Base-by-base conservation (phyloP, 2,329 filamentous ascomycete genomes). In the Beauveria caledonica region DNA sequence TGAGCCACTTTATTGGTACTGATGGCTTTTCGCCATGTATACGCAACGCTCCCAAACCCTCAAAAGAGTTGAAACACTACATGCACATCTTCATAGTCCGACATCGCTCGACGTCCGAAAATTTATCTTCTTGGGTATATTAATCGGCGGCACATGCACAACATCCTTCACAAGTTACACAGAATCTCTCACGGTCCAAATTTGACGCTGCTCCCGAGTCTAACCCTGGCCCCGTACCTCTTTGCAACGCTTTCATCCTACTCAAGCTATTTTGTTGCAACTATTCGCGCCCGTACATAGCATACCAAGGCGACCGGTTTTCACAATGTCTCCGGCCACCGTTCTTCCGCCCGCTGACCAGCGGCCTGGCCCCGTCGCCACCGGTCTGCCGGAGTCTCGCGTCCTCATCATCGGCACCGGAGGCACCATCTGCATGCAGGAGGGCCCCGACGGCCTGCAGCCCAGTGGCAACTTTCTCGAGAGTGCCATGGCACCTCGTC, bases 341-440 rank as follows among this genome's bases (percentile, higher is more conserved):
- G 58, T 60, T 42, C n/a, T 60, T 15, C 42, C 58, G 61, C 15
- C 62, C 55, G 58, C 58, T 59, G 46, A 29, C 42, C 56, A 60
- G 29, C 9, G 33, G 33, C 17, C 39, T 59, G 50, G 60, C 62
- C 23, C 45, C 54, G 42, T 66, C 62, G 58, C 64, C 42, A 60
- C 66, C 53, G 73, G 69, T 9, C 78, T 79, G 61, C 88, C 87
- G 11, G 90, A 95, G 72, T 90, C 90, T 25, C 82, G 89, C 62
- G 89, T 97, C 13, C 80, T 97, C 65, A 88, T 96, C 68, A 90
- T 96, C 73, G 93, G 95, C 78, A 96, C 92, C 13, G 92, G 90
- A 62, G 89, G 88, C 49, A 92, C 88, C 7, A 96, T 96, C 68
- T 96, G 91, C 76, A 96, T 97, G 92, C 86, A 88, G 70, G 87